Conservation (phyloP, 2,329 filamentous ascomycete genomes). For the Colletotrichum kahawae region DNA sequence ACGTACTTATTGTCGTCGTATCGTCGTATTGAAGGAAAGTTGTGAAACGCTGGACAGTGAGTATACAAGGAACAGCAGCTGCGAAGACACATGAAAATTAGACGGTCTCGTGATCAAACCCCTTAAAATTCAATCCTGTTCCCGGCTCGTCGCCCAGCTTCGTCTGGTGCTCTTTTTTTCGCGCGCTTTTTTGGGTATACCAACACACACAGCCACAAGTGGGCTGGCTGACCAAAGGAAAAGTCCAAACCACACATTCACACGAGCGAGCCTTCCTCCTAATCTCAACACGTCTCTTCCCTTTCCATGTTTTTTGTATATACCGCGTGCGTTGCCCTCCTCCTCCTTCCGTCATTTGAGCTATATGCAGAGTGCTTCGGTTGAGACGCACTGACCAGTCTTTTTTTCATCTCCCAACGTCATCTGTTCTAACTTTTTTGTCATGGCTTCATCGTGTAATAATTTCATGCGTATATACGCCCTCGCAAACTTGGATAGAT, state of each 20-base stretch:
- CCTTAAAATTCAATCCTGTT: background rate
- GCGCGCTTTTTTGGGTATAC: background rate
- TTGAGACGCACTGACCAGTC: background rate
- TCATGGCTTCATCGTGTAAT: background rate
- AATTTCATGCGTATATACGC: background rate
- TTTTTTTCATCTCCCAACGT: background rate
- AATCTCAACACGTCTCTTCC: background rate
- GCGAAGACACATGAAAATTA: background rate
- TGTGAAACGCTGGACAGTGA: background rate
- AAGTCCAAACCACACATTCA: background rate
- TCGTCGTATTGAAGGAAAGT: background rate
- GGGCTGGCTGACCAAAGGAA: background rate
- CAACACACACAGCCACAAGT: background rate
- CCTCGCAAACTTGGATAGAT: background rate
- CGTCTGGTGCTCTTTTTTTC: background rate
- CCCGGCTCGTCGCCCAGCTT: background rate
- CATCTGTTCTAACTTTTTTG: background rate
- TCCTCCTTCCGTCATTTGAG: background rate
- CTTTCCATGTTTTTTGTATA: background rate
- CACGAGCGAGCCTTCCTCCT: background rate
- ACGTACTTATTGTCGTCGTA: background rate
- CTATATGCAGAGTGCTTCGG: background rate
- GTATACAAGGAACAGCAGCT: background rate
- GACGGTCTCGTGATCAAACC: background rate
- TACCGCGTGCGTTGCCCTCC: background rate